Percentiles rank a stretch among this genome's conserved stretches.
phyloP scores from a whole-genome alignment of 1,284 basidiomycete genomes.

The Ganoderma meredithae region DNA sequence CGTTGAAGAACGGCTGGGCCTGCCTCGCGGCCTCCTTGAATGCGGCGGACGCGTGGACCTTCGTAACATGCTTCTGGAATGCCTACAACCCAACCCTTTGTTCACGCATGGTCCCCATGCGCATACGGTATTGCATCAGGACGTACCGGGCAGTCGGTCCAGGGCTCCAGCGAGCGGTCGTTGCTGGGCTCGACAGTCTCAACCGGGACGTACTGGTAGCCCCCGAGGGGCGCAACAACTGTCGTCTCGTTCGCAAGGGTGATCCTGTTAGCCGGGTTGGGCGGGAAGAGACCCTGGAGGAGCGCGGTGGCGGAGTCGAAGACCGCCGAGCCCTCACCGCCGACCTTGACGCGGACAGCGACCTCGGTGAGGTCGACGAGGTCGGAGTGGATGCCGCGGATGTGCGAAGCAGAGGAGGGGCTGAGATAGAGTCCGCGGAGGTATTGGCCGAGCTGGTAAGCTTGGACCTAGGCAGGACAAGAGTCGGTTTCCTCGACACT shows the following conservation, averaged over 20 bases:
- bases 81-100: constrained; percentile 46
- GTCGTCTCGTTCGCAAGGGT: constrained; percentile 80
- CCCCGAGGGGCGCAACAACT: constrained; percentile 78
- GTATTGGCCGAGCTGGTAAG: constrained; percentile 72
- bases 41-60: constrained; percentile 62
- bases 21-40: constrained; percentile 69
- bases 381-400: constrained; percentile 70
- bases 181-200: constrained; percentile 86
- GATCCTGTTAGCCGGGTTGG: constrained; percentile 72
- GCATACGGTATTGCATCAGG: neutral
- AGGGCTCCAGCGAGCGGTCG: constrained; percentile 85
- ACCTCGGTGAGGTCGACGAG: constrained; percentile 76
- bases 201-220: constrained; percentile 87
- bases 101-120: neutral
- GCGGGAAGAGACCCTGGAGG: constrained; percentile 83
- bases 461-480: constrained; percentile 60
- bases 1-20: constrained; percentile 70
- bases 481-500: neutral
- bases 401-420: constrained; percentile 66
- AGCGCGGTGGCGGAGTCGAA: constrained; percentile 83
- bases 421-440: constrained; percentile 78
- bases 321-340: constrained; percentile 84
- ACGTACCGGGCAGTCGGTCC: constrained; percentile 82
- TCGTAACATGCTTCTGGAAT: constrained; percentile 67
- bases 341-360: constrained; percentile 81